phyloP scores from a whole-genome alignment of 2,329 filamentous ascomycete species.

The Aschersonia sp. region DNA sequence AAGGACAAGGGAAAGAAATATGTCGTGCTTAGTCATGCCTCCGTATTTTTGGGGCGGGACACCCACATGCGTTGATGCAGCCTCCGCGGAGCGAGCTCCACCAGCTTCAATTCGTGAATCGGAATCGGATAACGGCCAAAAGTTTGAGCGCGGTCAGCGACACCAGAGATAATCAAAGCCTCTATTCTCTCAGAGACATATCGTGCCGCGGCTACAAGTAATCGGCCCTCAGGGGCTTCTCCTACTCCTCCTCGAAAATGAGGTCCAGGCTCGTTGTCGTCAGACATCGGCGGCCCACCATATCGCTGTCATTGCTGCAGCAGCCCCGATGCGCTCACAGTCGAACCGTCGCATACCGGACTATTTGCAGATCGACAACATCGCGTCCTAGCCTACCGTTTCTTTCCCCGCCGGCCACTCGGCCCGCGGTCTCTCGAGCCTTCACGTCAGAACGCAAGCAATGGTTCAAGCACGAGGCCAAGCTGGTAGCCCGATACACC shows the following conservation, averaged over 20 bases:
- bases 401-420: conserved; percentile 30
- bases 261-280: conserved; percentile 21
- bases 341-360: conserved; percentile 13
- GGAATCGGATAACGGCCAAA: neutral
- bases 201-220: neutral
- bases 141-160: neutral
- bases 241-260: conserved; percentile 13
- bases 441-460: conserved; percentile 65
- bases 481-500: conserved; percentile 53
- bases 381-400: conserved; percentile 28
- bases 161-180: too few relatives aligned
- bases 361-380: conserved; percentile 13
- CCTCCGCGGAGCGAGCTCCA: too few relatives aligned
- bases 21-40: neutral
- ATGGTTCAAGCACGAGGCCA: conserved; percentile 57
- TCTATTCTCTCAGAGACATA: too few relatives aligned
- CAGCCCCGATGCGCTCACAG: conserved; percentile 8
- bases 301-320: conserved; percentile 2
- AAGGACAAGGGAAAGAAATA: too few relatives aligned
- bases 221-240: conserved; percentile 3
- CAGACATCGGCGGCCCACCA: conserved; percentile 9
- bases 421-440: conserved; percentile 47
- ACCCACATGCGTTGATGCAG: too few relatives aligned
- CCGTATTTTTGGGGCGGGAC: neutral
- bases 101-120: too few relatives aligned